phyloP scores from a whole-genome alignment of 192 early-diverging fungal species.

The Obelidium mucronatum region DNA sequence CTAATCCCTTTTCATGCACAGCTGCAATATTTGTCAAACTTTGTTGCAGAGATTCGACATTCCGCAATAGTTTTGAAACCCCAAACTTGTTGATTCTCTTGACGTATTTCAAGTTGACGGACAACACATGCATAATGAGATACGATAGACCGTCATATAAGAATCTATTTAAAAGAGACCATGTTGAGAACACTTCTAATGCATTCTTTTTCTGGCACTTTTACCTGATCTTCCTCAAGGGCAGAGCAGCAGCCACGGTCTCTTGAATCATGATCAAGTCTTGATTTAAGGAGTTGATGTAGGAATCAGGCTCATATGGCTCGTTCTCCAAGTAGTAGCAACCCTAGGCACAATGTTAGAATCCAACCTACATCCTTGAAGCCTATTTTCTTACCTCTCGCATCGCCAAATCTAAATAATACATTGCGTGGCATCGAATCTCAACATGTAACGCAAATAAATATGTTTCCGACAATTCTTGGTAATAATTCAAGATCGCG shows the following conservation, averaged over 20 bases:
- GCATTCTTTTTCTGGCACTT: background rate
- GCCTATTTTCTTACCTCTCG: conserved; percentile 68
- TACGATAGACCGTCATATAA: conserved; percentile 83
- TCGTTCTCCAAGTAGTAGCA: conserved; percentile 81
- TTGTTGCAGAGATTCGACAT: conserved; percentile 87
- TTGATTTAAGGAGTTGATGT: conserved; percentile 81
- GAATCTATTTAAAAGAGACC: conserved; percentile 55
- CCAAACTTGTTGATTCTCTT: conserved; percentile 73
- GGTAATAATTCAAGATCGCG: conserved; percentile 61
- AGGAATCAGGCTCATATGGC: conserved; percentile 84
- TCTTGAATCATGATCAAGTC: conserved; percentile 83
- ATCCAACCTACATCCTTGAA: background rate
- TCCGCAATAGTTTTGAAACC: conserved; percentile 79
- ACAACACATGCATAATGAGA: conserved; percentile 75
- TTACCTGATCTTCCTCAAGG: conserved; percentile 68
- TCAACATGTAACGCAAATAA: conserved; percentile 86
- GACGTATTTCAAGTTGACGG: conserved; percentile 72
- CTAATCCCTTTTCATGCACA: conserved; percentile 71
- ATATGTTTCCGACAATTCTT: conserved; percentile 77
- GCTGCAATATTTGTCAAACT: conserved; percentile 81
- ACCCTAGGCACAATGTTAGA: conserved; percentile 58
- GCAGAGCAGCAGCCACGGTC: conserved; percentile 66
- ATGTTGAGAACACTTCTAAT: no score
- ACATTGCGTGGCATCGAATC: conserved; percentile 82
- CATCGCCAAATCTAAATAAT: conserved; percentile 87